A percentile compares a stretch with the other conserved stretches of the same genome.
These are phyloP conservation scores for Quercus lobata DNA, from an alignment of 331 rosid genomes.

Conservation along the genomic window DNA sequence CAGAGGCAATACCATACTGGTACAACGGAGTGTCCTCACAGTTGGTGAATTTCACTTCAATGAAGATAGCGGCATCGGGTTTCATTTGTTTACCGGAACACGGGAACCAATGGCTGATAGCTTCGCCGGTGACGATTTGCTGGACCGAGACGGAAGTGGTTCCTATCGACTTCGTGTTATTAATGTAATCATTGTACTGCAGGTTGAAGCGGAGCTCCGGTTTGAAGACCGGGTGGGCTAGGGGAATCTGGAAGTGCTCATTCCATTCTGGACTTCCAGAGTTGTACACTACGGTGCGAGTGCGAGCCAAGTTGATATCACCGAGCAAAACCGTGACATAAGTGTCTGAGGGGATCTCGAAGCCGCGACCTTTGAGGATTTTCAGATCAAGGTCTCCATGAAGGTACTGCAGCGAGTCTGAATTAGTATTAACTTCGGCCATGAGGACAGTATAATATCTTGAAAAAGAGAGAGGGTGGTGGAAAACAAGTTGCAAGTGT, in stretches of 20 bases:
- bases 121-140: conserved; percentile 46
- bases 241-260: conserved; percentile 70
- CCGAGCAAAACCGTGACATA: conserved; percentile 84
- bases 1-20: conserved; percentile 25
- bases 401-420: conserved; percentile 46
- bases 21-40: conserved; percentile 66
- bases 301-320: conserved; percentile 82
- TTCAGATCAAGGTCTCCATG: conserved; percentile 81
- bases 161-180: conserved; percentile 55
- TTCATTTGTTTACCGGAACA: conserved; percentile 76
- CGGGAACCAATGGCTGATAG: conserved; percentile 73
- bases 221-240: conserved; percentile 70
- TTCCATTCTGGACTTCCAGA: conserved; percentile 72
- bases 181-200: conserved; percentile 53
- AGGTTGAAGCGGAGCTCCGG: conserved; percentile 59
- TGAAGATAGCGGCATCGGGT: conserved; percentile 62
- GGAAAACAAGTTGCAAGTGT: too few species aligned
- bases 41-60: conserved; percentile 71
- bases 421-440: conserved; percentile 2
- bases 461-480: too few species aligned
- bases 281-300: conserved; percentile 66
- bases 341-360: conserved; percentile 77
- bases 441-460: background rate
- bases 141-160: conserved; percentile 55
- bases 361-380: conserved; percentile 62